These are phyloP conservation scores for Juncus effusus DNA, from an alignment of 176 grass and related monocot genomes.

Conservation along the genomic window DNA sequence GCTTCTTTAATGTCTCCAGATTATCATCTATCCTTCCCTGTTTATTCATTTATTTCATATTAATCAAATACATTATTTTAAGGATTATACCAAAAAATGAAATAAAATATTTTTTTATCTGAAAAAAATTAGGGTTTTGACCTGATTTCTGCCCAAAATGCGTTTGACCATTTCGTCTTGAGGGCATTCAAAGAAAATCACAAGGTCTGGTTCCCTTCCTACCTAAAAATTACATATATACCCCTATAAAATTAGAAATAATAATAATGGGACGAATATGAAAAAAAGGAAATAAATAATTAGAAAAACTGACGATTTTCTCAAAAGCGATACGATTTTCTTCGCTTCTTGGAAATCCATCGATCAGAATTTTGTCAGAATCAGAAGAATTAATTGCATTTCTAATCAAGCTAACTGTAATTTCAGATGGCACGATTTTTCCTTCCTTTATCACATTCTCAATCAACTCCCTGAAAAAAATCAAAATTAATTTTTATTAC, in stretches of 20 bases:
- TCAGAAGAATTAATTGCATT: slow-evolving; percentile 57
- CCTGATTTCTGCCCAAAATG: slow-evolving; percentile 80
- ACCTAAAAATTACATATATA: slow-evolving; percentile 42
- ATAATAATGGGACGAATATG: neutral
- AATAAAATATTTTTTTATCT: neutral
- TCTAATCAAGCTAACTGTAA: slow-evolving; percentile 69
- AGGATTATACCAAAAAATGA: neutral
- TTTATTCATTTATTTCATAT: slow-evolving; percentile 18
- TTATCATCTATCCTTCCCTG: slow-evolving; percentile 99
- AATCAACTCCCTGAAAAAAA: slow-evolving; percentile 50
- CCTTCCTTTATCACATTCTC: slow-evolving; percentile 76
- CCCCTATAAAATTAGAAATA: slow-evolving; percentile 1
- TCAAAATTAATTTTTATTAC: neutral
- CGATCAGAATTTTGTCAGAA: slow-evolving; percentile 71
- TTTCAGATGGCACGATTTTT: slow-evolving; percentile 90
- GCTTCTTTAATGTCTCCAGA: slow-evolving; percentile 85
- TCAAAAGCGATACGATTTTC: slow-evolving; percentile 94
- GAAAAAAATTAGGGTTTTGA: slow-evolving; percentile 22
- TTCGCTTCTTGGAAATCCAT: slow-evolving; percentile 88
- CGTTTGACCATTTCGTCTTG: slow-evolving; percentile 93
- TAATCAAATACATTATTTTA: slow-evolving; percentile 3
- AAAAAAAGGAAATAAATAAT: slow-evolving; percentile 35
- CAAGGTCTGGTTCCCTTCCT: slow-evolving; percentile 83
- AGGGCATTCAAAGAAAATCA: slow-evolving; percentile 82
- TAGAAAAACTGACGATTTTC: slow-evolving; percentile 58